Evolutionary conservation across 2,329 filamentous ascomycete genomes (phyloP).

Genomic region (Fusarium xyrophilum): DNA sequence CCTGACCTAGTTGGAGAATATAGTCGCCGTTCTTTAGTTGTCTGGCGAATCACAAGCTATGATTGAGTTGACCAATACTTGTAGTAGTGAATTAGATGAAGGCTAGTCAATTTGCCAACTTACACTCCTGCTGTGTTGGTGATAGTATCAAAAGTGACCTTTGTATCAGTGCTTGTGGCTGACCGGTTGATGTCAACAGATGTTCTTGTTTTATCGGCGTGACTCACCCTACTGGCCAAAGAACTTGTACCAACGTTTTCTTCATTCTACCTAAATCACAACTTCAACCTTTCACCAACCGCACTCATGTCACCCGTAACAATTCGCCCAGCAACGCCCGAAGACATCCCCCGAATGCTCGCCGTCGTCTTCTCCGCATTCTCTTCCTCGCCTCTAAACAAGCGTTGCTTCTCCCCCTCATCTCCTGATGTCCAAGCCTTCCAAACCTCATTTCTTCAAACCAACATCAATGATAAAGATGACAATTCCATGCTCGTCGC

Average conservation of each 20-base stretch:
- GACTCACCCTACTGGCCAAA: constrained; percentile 12
- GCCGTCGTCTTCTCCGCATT: constrained; percentile 45
- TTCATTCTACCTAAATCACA: background rate
- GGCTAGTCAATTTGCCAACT: background rate
- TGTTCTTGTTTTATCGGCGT: background rate
- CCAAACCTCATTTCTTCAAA: constrained; percentile 34
- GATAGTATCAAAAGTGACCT: background rate
- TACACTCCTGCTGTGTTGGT: background rate
- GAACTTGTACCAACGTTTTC: background rate
- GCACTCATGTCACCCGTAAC: constrained; percentile 20
- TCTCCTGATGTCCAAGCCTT: constrained; percentile 34
- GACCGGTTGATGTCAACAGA: background rate
- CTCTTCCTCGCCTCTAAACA: constrained; percentile 41
- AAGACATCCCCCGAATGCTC: constrained; percentile 45
- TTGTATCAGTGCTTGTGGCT: background rate
- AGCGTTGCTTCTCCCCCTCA: constrained; percentile 41
- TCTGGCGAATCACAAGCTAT: constrained; percentile 10
- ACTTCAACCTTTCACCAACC: background rate
- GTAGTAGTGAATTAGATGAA: background rate
- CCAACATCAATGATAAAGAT: constrained; percentile 41
- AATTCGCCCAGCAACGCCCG: constrained; percentile 49
- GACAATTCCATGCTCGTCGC: constrained; percentile 45
- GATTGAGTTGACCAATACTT: background rate
- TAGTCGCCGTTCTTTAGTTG: background rate
- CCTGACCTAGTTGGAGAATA: background rate